A percentile compares a stretch with the other conserved stretches of the same genome.
Conservation (phyloP, 805 yeast genomes). For the Cyberlindnera nakhonratchasimensis region DNA sequence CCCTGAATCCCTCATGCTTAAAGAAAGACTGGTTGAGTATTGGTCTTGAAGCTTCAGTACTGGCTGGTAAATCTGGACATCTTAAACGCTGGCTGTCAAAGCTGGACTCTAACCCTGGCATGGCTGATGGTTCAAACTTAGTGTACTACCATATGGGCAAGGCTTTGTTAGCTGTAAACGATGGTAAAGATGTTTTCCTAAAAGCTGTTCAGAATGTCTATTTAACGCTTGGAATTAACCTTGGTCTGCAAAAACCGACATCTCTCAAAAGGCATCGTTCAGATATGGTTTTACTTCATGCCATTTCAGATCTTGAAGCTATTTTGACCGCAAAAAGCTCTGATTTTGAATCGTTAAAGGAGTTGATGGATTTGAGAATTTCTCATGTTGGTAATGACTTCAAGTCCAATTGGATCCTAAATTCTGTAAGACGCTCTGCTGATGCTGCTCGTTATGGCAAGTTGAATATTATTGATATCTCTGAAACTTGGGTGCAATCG, state of each 20-base stretch:
- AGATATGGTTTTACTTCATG: conserved; percentile 52
- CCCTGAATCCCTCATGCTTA: conserved; percentile 2
- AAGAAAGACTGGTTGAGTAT: conserved; percentile 53
- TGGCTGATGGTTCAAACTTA: conserved; percentile 51
- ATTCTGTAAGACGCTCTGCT: conserved; percentile 56
- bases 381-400: conserved; percentile 48
- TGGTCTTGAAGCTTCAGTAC: conserved; percentile 74
- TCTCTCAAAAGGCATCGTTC: conserved; percentile 50
- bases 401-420: conserved; percentile 54
- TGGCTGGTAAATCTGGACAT: conserved; percentile 50
- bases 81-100: conserved; percentile 57
- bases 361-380: conserved; percentile 24
- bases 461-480: conserved; percentile 32
- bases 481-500: conserved; percentile 53
- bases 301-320: conserved; percentile 52
- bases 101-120: conserved; percentile 40
- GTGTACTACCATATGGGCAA: conserved; percentile 64
- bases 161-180: conserved; percentile 43
- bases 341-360: conserved; percentile 6
- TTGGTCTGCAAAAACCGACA: conserved; percentile 46
- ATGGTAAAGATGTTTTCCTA: conserved; percentile 34
- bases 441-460: conserved; percentile 28
- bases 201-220: conserved; percentile 49
- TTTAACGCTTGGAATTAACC: conserved; percentile 54
- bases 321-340: conserved; percentile 7